phyloP scores from a whole-genome alignment of 306 rosid species.

The Inga oerstediana region DNA sequence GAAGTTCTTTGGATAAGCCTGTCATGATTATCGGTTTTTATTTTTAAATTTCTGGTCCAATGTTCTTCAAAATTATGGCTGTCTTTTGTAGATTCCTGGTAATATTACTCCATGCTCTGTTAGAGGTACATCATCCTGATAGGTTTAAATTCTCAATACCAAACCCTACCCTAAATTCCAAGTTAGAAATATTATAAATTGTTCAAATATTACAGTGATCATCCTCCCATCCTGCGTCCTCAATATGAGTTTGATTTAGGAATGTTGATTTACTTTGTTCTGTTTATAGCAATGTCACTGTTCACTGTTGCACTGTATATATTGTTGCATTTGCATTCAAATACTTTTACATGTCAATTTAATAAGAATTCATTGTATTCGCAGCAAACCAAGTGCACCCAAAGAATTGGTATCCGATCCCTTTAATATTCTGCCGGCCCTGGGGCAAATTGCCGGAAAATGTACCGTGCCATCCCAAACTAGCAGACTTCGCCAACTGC shows the following conservation, averaged over 20 bases:
- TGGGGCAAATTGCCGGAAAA: conserved; percentile 99
- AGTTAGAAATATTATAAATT: neutral
- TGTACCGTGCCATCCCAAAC: conserved; percentile 99
- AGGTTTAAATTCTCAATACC: neutral
- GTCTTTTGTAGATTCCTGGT: no score
- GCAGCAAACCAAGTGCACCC: conserved; percentile 98
- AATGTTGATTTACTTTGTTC: neutral
- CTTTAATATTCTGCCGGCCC: conserved; percentile 94
- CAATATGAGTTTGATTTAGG: neutral
- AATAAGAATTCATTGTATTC: conserved; percentile 32
- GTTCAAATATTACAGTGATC: neutral
- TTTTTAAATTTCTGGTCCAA: no score
- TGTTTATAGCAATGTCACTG: neutral
- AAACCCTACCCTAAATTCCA: neutral
- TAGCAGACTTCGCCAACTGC: conserved; percentile 97
- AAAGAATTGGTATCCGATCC: conserved; percentile 99
- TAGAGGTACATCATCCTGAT: no score
- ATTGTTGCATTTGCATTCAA: neutral
- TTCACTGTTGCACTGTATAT: neutral
- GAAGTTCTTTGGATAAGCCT: no score
- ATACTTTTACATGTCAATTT: conserved; percentile 1
- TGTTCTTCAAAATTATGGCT: no score
- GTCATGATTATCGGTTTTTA: no score
- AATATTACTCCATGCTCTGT: no score
- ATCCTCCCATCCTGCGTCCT: neutral